phyloP scores from a whole-genome alignment of 2,329 filamentous ascomycete species.

The Knoxdaviesia capensis region DNA sequence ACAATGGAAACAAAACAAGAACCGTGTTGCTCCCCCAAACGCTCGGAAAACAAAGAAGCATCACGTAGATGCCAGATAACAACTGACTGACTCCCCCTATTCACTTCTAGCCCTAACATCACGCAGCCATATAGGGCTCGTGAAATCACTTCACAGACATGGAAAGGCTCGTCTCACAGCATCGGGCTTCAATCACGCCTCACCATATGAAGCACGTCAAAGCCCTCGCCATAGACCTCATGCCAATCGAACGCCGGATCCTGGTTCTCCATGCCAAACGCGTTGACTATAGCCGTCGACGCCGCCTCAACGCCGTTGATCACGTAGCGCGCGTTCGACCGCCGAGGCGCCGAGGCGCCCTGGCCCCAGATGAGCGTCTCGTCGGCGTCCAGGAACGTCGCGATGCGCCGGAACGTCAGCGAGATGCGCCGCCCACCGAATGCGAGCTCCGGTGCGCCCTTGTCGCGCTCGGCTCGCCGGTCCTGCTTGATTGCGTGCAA shows the following conservation, averaged over 20 bases:
- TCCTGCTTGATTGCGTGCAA: constrained; percentile 84
- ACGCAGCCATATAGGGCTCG: too few species aligned
- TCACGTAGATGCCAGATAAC: too few species aligned
- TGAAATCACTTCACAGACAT: too few species aligned
- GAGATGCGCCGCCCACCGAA: constrained; percentile 66
- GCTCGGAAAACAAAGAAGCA: too few species aligned
- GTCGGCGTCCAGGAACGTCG: constrained; percentile 56
- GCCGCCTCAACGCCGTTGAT: constrained; percentile 49
- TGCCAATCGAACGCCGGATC: constrained; percentile 54
- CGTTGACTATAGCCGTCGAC: constrained; percentile 48
- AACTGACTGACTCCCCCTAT: too few species aligned
- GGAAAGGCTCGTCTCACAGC: too few species aligned
- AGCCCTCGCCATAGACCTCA: constrained; percentile 55
- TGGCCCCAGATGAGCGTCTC: constrained; percentile 70
- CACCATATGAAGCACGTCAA: constrained; percentile 58
- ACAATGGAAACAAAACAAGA: too few species aligned
- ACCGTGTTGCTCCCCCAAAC: too few species aligned
- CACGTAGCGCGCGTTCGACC: constrained; percentile 37
- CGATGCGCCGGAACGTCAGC: constrained; percentile 77
- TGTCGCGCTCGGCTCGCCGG: constrained; percentile 49
- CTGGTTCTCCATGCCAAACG: constrained; percentile 76
- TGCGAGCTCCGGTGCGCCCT: constrained; percentile 48
- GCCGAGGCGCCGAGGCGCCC: constrained; percentile 53
- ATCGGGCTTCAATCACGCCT: neutral
- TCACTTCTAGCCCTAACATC: too few species aligned